Evolutionary conservation across 805 yeast species (phyloP).

Genomic region (Yarrowia osloensis): DNA sequence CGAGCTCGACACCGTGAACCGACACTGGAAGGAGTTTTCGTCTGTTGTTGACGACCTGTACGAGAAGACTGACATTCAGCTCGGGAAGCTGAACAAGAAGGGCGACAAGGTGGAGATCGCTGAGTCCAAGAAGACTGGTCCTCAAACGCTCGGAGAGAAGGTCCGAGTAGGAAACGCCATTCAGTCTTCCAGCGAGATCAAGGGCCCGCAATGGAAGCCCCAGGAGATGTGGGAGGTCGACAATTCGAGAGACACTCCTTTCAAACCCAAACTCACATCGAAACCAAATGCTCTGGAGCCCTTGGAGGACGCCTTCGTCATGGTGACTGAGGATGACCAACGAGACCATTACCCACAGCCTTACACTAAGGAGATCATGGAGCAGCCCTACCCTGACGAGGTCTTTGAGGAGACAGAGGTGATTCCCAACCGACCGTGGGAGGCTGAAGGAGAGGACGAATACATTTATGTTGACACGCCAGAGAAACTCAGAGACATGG

Average conservation of each 20-base stretch:
- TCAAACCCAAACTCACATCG: slow-evolving; percentile 65
- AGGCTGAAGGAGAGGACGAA: slow-evolving; percentile 51
- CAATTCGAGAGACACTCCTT: slow-evolving; percentile 69
- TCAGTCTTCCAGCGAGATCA: slow-evolving; percentile 21
- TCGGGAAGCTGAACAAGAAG: slow-evolving; percentile 50
- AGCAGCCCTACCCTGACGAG: slow-evolving; percentile 65
- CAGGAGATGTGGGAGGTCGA: slow-evolving; percentile 52
- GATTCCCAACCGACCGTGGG: slow-evolving; percentile 64
- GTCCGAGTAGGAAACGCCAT: slow-evolving; percentile 27
- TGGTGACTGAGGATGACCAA: slow-evolving; percentile 40
- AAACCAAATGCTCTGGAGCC: slow-evolving; percentile 73
- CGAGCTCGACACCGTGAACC: slow-evolving; percentile 43
- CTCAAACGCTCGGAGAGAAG: slow-evolving; percentile 11
- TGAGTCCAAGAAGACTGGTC: slow-evolving; percentile 20
- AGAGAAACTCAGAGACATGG: slow-evolving; percentile 55
- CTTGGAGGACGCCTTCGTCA: slow-evolving; percentile 53
- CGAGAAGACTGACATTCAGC: slow-evolving; percentile 72
- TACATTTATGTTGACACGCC: slow-evolving; percentile 67
- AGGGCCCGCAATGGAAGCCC: slow-evolving; percentile 46
- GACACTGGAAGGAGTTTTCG: slow-evolving; percentile 62
- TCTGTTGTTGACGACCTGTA: slow-evolving; percentile 66
- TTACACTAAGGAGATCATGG: slow-evolving; percentile 70
- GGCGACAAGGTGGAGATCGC: slow-evolving; percentile 33
- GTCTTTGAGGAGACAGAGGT: slow-evolving; percentile 53
- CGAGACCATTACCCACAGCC: slow-evolving; percentile 72